A percentile compares a stretch with the other conserved stretches of the same genome.
phyloP scores from a whole-genome alignment of 2,329 filamentous ascomycete genomes.

The Sphaerulina populicola region DNA sequence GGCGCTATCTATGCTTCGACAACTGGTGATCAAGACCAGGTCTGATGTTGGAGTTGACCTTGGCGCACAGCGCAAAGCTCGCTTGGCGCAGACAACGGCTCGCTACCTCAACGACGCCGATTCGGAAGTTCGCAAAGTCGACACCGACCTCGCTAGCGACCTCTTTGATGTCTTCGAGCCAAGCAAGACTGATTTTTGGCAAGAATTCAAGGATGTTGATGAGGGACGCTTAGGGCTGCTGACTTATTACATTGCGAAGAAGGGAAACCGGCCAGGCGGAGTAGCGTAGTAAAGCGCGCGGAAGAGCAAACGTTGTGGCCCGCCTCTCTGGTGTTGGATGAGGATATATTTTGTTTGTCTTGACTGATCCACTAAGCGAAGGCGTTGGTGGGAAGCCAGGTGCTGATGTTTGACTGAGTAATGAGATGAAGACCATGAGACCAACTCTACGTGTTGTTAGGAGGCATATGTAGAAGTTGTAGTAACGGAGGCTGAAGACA shows the following conservation, averaged over 20 bases:
- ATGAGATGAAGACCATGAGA: background rate
- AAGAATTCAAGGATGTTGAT: slow-evolving; percentile 50
- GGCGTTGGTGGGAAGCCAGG: background rate
- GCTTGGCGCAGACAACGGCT: slow-evolving; percentile 24
- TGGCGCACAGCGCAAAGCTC: slow-evolving; percentile 15
- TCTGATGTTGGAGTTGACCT: slow-evolving; percentile 16
- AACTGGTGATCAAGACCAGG: slow-evolving; percentile 45
- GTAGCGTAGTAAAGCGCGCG: slow-evolving; percentile 3
- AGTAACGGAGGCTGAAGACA: too few relatives aligned
- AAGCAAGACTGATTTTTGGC: slow-evolving; percentile 53
- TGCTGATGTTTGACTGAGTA: background rate
- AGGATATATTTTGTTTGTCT: background rate
- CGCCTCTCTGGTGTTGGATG: too few relatives aligned
- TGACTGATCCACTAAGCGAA: background rate
- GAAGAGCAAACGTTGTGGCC: background rate
- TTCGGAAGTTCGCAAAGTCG: slow-evolving; percentile 50
- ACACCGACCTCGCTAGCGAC: slow-evolving; percentile 69
- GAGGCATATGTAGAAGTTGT: too few relatives aligned
- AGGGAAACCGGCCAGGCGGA: slow-evolving; percentile 30
- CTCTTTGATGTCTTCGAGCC: slow-evolving; percentile 45
- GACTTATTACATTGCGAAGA: slow-evolving; percentile 72
- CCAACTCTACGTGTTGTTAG: background rate
- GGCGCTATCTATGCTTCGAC: slow-evolving; percentile 55
- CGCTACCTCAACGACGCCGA: slow-evolving; percentile 24
- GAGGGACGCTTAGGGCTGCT: slow-evolving; percentile 69